Evolutionary conservation across 331 rosid genomes (phyloP), one percentile per base, ranked within the genome.

Genomic region (Acacia concinna): DNA sequence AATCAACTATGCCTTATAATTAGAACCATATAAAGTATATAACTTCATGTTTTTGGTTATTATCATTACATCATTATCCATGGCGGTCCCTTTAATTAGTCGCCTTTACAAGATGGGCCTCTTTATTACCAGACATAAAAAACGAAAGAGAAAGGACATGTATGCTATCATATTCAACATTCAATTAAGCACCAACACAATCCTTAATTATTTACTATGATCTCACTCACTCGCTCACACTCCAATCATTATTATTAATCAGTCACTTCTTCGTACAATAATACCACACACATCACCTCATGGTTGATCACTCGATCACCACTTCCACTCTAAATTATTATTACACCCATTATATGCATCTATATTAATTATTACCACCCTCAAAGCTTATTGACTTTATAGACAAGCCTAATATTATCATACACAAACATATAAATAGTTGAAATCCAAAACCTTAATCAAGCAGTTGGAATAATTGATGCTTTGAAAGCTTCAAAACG

Each of bases 401-500:
- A 5, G 52, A 46, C 52, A 0, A 46, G n/a, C 21, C 7, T 46
- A n/a, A 17, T 18, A 15, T 15, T 46, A 15, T 46, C 41, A 8
- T 38, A 32, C 4, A 51, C 1, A 21, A n/a, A 52, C 28, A n/a
- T 21, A 20, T 6, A 20, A 7, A 52, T n/a, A n/a, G n/a, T 8
- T 5, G 8, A 18, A 9, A 65, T 65, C 0, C 1, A 10, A 3
- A 46, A 46, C 52, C 14, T 17, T 0, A 87, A 82, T 67, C 20
- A 92, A 81, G 90, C 93, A 30, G 87, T 89, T 40, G 94, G 88
- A 75, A 89, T 72, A 20, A 20, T 80, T 94, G 85, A 65, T 82
- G 78, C 85, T 82, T 90, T 88, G 90, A 90, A 81, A 75, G 89
- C 91, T 82, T 91, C 93, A 84, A 91, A 91, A 67, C 97, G 87